Conservation (phyloP, 495 filamentous ascomycete genomes). For the Choiromyces venosus region DNA sequence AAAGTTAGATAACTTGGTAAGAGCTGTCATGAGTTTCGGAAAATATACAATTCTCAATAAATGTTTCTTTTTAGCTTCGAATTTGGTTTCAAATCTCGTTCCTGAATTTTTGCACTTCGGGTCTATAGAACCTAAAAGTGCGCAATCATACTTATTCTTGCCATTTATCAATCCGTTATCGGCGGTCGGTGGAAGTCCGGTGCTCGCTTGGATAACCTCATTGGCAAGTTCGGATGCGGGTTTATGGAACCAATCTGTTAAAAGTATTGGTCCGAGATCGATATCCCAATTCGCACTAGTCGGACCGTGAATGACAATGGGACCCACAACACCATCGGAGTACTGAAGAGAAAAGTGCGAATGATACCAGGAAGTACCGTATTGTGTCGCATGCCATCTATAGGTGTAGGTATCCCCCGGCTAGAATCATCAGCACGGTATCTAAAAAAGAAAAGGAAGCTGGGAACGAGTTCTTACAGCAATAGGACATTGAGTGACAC, state of each 20-base stretch:
- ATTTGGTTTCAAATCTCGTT: slow-evolving; percentile 26
- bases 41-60: slow-evolving; percentile 45
- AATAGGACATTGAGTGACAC: slow-evolving; percentile 55
- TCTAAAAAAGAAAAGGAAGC: slow-evolving; percentile 15
- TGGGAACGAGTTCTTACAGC: slow-evolving; percentile 36
- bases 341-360: slow-evolving; percentile 49
- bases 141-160: slow-evolving; percentile 20
- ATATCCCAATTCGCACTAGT: slow-evolving; percentile 46
- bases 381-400: slow-evolving; percentile 30
- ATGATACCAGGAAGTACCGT: slow-evolving; percentile 17
- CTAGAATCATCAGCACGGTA: slow-evolving; percentile 49
- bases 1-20: slow-evolving; percentile 35
- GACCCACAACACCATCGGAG: slow-evolving; percentile 43
- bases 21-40: no score
- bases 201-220: not conserved
- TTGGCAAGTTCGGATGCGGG: slow-evolving; percentile 33
- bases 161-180: slow-evolving; percentile 45
- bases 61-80: slow-evolving; percentile 46
- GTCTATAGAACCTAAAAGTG: not conserved
- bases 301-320: slow-evolving; percentile 51
- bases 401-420: slow-evolving; percentile 52
- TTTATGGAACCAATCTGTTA: slow-evolving; percentile 47
- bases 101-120: slow-evolving; percentile 42
- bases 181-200: slow-evolving; percentile 48
- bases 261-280: slow-evolving; percentile 48